These are phyloP conservation scores for Hysterangium stoloniferum DNA, from an alignment of 768 basidiomycete species.

Conservation along the genomic window DNA sequence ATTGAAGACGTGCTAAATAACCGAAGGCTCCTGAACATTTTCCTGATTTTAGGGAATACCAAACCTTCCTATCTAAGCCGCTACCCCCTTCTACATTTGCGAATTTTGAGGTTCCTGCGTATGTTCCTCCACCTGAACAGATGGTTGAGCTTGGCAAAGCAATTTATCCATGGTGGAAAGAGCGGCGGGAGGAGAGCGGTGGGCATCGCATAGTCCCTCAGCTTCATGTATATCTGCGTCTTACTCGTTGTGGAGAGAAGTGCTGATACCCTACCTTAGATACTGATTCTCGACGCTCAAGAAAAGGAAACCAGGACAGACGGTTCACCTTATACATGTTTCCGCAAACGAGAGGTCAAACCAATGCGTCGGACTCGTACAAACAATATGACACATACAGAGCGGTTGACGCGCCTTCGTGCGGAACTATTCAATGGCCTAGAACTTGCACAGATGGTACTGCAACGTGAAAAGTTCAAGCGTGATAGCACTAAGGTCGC, in stretches of 20 bases:
- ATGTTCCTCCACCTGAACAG: conserved; percentile 55
- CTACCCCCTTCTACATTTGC: conserved; percentile 62
- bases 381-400: conserved; percentile 81
- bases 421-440: conserved; percentile 64
- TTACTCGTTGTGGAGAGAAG: not conserved
- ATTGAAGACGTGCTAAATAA: conserved; percentile 1
- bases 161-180: conserved; percentile 87
- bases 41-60: conserved; percentile 67
- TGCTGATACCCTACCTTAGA: conserved; percentile 8
- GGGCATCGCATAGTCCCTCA: conserved; percentile 83
- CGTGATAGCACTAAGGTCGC: conserved; percentile 51
- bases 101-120: conserved; percentile 54
- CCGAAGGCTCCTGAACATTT: conserved; percentile 55
- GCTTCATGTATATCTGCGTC: conserved; percentile 61
- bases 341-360: conserved; percentile 91
- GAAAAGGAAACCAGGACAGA: conserved; percentile 86
- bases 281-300: conserved; percentile 49
- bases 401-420: conserved; percentile 79
- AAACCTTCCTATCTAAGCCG: conserved; percentile 54
- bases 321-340: conserved; percentile 79
- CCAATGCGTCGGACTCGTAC: conserved; percentile 90
- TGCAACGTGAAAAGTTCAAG: conserved; percentile 72
- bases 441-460: conserved; percentile 61
- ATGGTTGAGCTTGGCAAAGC: conserved; percentile 63
- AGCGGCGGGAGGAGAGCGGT: conserved; percentile 67